phyloP scores from a whole-genome alignment of 352 stramenopile species.

The Nothophytophthora sp. region DNA sequence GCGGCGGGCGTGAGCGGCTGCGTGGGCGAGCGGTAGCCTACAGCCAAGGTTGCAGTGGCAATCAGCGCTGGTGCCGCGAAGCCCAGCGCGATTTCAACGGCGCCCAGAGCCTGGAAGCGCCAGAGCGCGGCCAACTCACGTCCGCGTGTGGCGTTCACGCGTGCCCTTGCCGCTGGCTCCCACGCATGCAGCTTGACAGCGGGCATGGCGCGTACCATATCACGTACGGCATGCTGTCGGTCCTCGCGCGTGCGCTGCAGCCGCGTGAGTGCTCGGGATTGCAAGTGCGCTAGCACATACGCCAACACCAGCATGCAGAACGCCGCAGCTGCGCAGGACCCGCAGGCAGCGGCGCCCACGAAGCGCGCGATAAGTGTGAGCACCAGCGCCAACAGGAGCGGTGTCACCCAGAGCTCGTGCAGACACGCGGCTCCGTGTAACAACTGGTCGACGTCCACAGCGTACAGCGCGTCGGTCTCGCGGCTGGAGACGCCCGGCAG shows the following conservation, averaged over 20 bases:
- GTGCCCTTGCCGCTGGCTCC: slow-evolving; percentile 54
- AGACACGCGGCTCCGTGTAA: slow-evolving; percentile 60
- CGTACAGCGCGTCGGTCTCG: slow-evolving; percentile 58
- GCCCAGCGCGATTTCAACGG: slow-evolving; percentile 25
- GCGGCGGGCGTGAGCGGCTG: slow-evolving; percentile 85
- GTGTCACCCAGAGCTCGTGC: slow-evolving; percentile 76
- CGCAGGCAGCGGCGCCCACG: slow-evolving; percentile 41
- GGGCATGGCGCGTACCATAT: slow-evolving; percentile 83
- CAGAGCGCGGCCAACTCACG: slow-evolving; percentile 53
- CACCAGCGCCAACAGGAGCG: slow-evolving; percentile 47
- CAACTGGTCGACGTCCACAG: slow-evolving; percentile 58
- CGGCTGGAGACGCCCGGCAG: slow-evolving; percentile 35
- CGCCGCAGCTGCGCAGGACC: slow-evolving; percentile 30
- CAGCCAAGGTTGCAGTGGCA: slow-evolving; percentile 41
- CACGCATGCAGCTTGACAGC: slow-evolving; percentile 97
- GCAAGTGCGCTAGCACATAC: slow-evolving; percentile 45
- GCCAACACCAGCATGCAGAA: slow-evolving; percentile 40
- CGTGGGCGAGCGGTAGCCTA: slow-evolving; percentile 59
- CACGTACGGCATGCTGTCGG: slow-evolving; percentile 57
- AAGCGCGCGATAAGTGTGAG: slow-evolving; percentile 55
- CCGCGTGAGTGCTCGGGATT: slow-evolving; percentile 35
- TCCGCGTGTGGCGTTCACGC: slow-evolving; percentile 80
- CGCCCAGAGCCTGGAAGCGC: slow-evolving; percentile 51
- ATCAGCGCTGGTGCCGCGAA: slow-evolving; percentile 53
- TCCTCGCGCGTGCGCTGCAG: slow-evolving; percentile 64